Conservation (phyloP, 257 asterid genomes). For the Solanum sitiens region DNA sequence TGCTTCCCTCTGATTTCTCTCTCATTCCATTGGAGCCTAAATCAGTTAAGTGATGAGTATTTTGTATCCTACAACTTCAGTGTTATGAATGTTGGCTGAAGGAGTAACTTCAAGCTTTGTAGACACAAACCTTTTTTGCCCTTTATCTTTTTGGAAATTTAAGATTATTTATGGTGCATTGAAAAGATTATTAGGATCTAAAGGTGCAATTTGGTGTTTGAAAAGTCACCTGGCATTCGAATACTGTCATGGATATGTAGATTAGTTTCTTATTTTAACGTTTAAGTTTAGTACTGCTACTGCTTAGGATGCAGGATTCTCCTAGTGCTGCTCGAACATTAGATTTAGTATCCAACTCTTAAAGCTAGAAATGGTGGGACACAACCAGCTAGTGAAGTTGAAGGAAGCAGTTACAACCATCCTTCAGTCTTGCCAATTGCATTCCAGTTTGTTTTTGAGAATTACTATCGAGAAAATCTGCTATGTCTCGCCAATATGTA, state of each 20-base stretch:
- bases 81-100: neutral
- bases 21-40: too few relatives aligned
- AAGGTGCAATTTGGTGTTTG: neutral
- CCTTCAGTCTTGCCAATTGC: too few relatives aligned
- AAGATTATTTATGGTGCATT: neutral
- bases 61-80: neutral
- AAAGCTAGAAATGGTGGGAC: too few relatives aligned
- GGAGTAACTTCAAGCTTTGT: neutral
- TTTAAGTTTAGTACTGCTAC: neutral
- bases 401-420: too few relatives aligned
- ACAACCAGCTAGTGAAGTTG: too few relatives aligned
- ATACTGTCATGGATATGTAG: neutral
- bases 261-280: neutral
- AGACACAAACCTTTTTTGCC: neutral
- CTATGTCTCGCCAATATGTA: too few relatives aligned
- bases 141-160: neutral
- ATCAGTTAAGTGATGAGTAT: too few relatives aligned
- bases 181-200: neutral
- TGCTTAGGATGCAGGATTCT: slow-evolving; percentile 38
- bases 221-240: neutral
- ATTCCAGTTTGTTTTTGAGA: too few relatives aligned
- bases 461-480: too few relatives aligned
- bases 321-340: too few relatives aligned
- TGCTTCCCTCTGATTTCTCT: too few relatives aligned
- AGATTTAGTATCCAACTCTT: too few relatives aligned